A percentile compares a stretch with the other conserved stretches of the same genome.
Conservation (phyloP, 352 stramenopile species). For the Discostella stelligera region DNA sequence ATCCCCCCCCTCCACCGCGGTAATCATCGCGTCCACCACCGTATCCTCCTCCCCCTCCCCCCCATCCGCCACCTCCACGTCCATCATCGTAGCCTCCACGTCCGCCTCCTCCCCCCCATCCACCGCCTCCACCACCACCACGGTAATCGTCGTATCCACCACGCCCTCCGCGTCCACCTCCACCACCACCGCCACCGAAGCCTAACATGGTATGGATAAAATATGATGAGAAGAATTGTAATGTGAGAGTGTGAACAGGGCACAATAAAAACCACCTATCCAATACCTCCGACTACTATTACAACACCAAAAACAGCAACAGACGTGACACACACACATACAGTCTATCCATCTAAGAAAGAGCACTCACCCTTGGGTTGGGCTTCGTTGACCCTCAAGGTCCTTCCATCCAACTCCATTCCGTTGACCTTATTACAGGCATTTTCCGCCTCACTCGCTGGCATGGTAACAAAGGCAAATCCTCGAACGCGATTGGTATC, state of each 20-base stretch:
- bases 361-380: slow-evolving; percentile 67
- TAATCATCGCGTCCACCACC: slow-evolving; percentile 29
- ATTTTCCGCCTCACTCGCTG: slow-evolving; percentile 71
- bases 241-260: background rate
- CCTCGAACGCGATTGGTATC: slow-evolving; percentile 63
- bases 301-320: too few relatives aligned
- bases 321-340: too few relatives aligned
- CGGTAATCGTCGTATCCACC: slow-evolving; percentile 23
- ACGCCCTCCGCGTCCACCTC: slow-evolving; percentile 36
- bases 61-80: slow-evolving; percentile 7
- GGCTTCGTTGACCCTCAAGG: slow-evolving; percentile 79
- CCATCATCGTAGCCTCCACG: background rate
- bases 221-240: background rate
- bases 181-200: slow-evolving; percentile 18
- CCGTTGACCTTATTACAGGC: slow-evolving; percentile 76
- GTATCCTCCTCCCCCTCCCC: slow-evolving; percentile 15
- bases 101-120: slow-evolving; percentile 21
- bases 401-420: slow-evolving; percentile 77
- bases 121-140: background rate
- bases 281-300: too few relatives aligned
- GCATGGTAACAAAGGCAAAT: slow-evolving; percentile 85
- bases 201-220: background rate
- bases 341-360: too few relatives aligned
- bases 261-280: too few relatives aligned
- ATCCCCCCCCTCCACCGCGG: slow-evolving; percentile 10